phyloP scores from a whole-genome alignment of 75 land plant species.

The Cupressus sempervirens region DNA sequence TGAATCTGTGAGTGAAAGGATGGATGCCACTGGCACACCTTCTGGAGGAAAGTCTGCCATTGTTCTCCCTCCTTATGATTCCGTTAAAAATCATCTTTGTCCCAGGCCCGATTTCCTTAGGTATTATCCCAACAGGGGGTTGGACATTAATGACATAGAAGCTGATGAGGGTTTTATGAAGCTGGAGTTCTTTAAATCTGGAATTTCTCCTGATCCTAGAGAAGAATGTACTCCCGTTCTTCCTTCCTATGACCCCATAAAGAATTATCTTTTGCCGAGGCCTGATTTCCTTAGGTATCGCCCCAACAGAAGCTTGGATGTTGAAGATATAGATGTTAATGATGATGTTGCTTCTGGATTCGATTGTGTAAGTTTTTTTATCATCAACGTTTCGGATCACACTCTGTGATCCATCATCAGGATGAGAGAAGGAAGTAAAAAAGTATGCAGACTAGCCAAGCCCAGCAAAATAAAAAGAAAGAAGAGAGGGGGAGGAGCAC shows the following conservation, averaged over 20 bases:
- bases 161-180: slow-evolving; percentile 2
- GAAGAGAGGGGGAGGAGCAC: too few species aligned
- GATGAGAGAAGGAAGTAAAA: too few species aligned
- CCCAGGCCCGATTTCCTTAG: slow-evolving; percentile 13
- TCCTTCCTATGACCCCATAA: slow-evolving; percentile 56
- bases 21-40: too few species aligned
- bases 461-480: too few species aligned
- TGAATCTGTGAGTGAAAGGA: background rate
- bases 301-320: slow-evolving; percentile 36
- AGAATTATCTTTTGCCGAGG: slow-evolving; percentile 52
- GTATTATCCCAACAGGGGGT: slow-evolving; percentile 40
- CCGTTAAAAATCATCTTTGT: slow-evolving; percentile 22
- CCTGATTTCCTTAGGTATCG: slow-evolving; percentile 53
- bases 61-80: slow-evolving; percentile 50
- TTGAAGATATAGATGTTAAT: background rate
- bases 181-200: background rate
- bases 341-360: too few species aligned
- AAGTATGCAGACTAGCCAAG: too few species aligned
- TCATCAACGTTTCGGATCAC: too few species aligned
- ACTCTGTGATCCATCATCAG: too few species aligned
- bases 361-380: too few species aligned
- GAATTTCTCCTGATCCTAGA: background rate
- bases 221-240: slow-evolving; percentile 11
- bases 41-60: background rate
- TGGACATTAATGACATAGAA: slow-evolving; percentile 9